Evolutionary conservation across 352 stramenopile species (phyloP).

Genomic region (Globisporangium lucens): DNA sequence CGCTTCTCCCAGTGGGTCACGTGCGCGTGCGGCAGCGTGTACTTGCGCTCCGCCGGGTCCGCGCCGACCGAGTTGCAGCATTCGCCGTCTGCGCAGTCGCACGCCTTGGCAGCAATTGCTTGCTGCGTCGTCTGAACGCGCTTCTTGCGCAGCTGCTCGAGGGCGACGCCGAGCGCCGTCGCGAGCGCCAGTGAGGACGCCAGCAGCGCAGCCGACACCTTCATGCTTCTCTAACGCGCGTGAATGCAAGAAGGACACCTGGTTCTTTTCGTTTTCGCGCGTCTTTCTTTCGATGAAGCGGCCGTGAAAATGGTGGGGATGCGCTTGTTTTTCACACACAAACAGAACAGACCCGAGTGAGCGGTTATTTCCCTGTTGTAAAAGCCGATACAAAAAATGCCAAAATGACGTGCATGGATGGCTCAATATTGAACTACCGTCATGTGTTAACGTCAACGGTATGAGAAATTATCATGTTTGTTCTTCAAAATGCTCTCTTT

Average conservation of each 20-base stretch:
- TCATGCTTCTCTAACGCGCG: slow-evolving; percentile 8
- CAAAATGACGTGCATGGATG: background rate
- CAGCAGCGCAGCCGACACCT: slow-evolving; percentile 12
- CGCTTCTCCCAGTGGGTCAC: slow-evolving; percentile 69
- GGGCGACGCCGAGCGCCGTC: slow-evolving; percentile 4
- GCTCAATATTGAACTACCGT: background rate
- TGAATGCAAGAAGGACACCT: background rate
- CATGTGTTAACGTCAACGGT: background rate
- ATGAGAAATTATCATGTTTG: background rate
- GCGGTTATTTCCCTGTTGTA: background rate
- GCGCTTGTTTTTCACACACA: background rate
- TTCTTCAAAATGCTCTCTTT: background rate
- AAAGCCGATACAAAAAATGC: background rate
- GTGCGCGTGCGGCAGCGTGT: slow-evolving; percentile 69
- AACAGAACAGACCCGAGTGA: background rate
- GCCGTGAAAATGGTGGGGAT: slow-evolving; percentile 8
- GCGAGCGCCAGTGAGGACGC: slow-evolving; percentile 12
- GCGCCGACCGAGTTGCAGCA: slow-evolving; percentile 66
- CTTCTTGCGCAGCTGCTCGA: slow-evolving; percentile 7
- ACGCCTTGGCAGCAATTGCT: slow-evolving; percentile 22
- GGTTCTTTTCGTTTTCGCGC: background rate
- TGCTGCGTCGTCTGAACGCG: background rate
- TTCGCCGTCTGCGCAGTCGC: slow-evolving; percentile 64
- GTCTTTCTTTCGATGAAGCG: slow-evolving; percentile 5
- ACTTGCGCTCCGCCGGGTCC: slow-evolving; percentile 48